Evolutionary conservation across 208 protist genomes (phyloP).

Genomic region (Leishmania major): DNA sequence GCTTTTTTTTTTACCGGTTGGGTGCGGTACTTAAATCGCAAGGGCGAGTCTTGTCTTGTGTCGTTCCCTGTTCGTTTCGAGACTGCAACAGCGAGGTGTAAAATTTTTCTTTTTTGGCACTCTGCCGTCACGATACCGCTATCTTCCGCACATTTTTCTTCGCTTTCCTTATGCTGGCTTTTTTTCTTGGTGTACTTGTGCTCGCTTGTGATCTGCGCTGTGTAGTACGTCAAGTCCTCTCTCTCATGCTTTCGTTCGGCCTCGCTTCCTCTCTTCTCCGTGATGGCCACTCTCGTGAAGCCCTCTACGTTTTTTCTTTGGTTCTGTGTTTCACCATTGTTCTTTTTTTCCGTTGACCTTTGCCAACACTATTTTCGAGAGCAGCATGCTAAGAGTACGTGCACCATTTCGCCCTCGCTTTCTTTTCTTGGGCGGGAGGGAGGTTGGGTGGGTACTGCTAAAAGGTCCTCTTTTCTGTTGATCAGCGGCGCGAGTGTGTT

Average conservation of each 20-base stretch:
- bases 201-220: neutral
- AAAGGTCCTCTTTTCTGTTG: neutral
- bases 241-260: neutral
- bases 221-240: neutral
- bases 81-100: constrained; percentile 3
- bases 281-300: constrained; percentile 1
- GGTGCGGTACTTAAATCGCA: neutral
- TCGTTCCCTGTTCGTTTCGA: neutral
- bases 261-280: constrained; percentile 2
- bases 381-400: neutral
- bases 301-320: neutral
- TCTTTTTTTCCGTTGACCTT: neutral
- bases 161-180: neutral
- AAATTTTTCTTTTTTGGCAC: constrained; percentile 14
- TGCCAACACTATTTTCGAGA: neutral
- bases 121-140: neutral
- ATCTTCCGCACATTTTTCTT: constrained; percentile 19
- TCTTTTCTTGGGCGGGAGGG: neutral
- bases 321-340: constrained; percentile 8
- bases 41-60: neutral
- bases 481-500: neutral
- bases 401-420: neutral
- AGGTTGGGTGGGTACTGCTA: neutral
- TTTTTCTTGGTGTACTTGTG: neutral
- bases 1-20: constrained; percentile 25